Evolutionary conservation across 352 stramenopile genomes (phyloP).

Genomic region (Poterioochromonas sp.): DNA sequence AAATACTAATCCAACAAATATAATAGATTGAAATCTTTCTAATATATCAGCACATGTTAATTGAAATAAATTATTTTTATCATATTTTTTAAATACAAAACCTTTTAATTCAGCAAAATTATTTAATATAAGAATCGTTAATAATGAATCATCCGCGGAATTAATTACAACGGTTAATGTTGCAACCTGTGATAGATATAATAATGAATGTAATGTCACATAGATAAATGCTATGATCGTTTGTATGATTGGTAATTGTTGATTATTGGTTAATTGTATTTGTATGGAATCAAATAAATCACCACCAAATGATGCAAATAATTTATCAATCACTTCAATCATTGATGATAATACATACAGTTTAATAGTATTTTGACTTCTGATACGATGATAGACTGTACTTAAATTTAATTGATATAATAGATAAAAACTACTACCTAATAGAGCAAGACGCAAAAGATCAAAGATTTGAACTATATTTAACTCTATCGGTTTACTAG

Average conservation of each 20-base stretch:
- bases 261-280: conserved; percentile 52
- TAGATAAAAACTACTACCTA: conserved; percentile 60
- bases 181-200: conserved; percentile 91
- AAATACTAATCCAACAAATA: conserved; percentile 85
- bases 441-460: conserved; percentile 71
- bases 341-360: conserved; percentile 97
- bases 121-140: conserved; percentile 83
- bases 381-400: conserved; percentile 95
- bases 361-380: conserved; percentile 87
- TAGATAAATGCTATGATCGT: conserved; percentile 45
- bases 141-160: conserved; percentile 78
- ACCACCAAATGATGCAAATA: conserved; percentile 90
- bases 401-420: conserved; percentile 83
- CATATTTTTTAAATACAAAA: conserved; percentile 91
- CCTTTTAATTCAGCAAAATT: conserved; percentile 98
- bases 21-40: conserved; percentile 91
- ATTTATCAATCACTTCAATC: conserved; percentile 93
- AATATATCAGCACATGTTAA: conserved; percentile 92
- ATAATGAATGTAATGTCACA: conserved; percentile 74
- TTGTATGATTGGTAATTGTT: too few species aligned
- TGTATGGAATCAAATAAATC: conserved; percentile 92
- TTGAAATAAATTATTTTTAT: conserved; percentile 91
- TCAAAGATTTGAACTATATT: conserved; percentile 68
- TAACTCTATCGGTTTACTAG: background rate
- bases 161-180: conserved; percentile 94